Base-by-base conservation (phyloP, 805 yeast genomes). In the Wickerhamiella spandovensis region DNA sequence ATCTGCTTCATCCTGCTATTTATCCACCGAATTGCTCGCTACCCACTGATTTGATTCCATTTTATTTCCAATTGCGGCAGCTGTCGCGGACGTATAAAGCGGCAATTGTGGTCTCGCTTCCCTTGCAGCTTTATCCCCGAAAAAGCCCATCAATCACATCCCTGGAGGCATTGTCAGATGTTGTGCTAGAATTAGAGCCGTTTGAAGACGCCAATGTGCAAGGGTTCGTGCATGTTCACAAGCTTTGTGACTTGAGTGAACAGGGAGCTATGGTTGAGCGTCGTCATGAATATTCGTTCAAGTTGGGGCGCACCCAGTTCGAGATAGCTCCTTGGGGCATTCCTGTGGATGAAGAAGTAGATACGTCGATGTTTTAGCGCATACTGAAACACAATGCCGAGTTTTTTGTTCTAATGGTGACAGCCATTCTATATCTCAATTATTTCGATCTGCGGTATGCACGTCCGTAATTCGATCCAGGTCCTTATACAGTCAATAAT, bases 281-380 rank as follows among this genome's bases (percentile, higher is more conserved):
- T 51, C 72, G 72, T 51, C 81, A 84, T 52, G 97, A 89, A 65
- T 82, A 77, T 64, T 87, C 95, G 5, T 90, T 89, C 68, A 81
- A 81, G 61, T 85, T 87, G 56, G 90, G 95, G 13, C 75, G 84
- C 54, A 78, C 79, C 64, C 79, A 76, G 58, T 87, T 90, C 62
- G 95, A 85, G 60, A 82, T 92, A 48, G 90, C 85, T 56, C 86
- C 81, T 60, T 92, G 96, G 95, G 86, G 95, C n/a, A 92, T 92
- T 47, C 97, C 98, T 0, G 95, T 90, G 2, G 96, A 88, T 51
- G 94, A 83, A 51, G 84, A 73, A n/a, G 82, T 73, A 15, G 75
- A 68, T 5, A 68, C 32, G 12, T 28, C 32, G 12, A 28, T 28
- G 15, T 28, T 28, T 28, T 28, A 28, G 32, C n/a, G n/a, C n/a